These are phyloP conservation scores for Phytophthora pseudosyringae DNA, from an alignment of 352 stramenopile genomes.

Conservation along the genomic window DNA sequence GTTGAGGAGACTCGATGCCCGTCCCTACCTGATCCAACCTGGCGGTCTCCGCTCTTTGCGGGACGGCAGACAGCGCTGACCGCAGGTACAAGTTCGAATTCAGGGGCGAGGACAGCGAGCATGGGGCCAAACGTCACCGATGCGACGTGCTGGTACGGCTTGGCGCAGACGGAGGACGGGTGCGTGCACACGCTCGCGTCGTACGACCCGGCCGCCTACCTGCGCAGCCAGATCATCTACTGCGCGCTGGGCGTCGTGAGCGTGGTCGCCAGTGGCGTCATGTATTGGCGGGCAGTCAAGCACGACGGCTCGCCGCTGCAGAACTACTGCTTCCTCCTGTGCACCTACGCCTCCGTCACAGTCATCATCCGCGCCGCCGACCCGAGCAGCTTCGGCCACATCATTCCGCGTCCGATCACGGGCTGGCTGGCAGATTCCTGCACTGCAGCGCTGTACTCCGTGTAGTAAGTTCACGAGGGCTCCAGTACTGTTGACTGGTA, in stretches of 20 bases:
- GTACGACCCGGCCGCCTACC: constrained; percentile 30
- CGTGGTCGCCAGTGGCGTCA: constrained; percentile 20
- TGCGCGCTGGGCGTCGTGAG: constrained; percentile 27
- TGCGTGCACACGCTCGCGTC: constrained; percentile 32
- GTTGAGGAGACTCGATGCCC: constrained; percentile 14
- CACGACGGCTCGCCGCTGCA: constrained; percentile 34
- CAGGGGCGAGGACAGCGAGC: neutral
- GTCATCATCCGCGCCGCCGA: constrained; percentile 41
- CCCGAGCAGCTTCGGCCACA: constrained; percentile 38
- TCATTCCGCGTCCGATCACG: constrained; percentile 35
- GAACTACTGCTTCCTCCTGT: constrained; percentile 38
- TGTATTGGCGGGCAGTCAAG: constrained; percentile 37
- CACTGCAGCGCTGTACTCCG: constrained; percentile 44
- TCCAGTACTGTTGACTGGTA: neutral
- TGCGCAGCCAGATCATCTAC: constrained; percentile 37
- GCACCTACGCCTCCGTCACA: constrained; percentile 39
- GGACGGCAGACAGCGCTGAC: constrained; percentile 1
- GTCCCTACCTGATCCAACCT: constrained; percentile 21
- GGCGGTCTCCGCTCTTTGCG: constrained; percentile 5
- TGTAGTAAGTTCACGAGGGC: constrained; percentile 35
- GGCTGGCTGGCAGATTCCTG: constrained; percentile 42
- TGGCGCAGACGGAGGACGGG: constrained; percentile 28
- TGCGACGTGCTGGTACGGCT: constrained; percentile 35
- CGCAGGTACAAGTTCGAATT: constrained; percentile 6
- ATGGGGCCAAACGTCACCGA: constrained; percentile 39